A percentile compares a stretch with the other conserved stretches of the same genome.
Evolutionary conservation across 2,329 filamentous ascomycete genomes (phyloP).

Genomic region (Xylariales sp.): DNA sequence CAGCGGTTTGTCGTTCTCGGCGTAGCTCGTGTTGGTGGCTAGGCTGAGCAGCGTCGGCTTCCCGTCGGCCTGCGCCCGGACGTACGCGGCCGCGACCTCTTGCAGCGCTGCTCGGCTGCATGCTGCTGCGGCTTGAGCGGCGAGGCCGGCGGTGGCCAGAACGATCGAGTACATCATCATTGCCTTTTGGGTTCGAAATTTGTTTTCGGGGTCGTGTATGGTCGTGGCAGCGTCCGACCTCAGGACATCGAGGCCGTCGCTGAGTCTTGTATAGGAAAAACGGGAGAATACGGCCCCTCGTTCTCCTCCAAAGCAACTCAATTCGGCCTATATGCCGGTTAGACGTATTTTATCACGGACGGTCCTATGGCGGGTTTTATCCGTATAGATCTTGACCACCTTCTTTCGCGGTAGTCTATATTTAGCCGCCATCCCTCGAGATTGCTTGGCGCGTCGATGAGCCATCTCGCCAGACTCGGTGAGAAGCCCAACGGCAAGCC

Average conservation of each 20-base stretch:
- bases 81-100: slow-evolving; percentile 43
- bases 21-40: slow-evolving; percentile 44
- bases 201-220: not conserved
- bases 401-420: slow-evolving; percentile 8
- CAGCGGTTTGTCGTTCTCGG: slow-evolving; percentile 50
- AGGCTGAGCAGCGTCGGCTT: slow-evolving; percentile 33
- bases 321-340: slow-evolving; percentile 37
- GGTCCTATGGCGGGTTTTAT: not conserved
- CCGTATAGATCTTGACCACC: slow-evolving; percentile 2
- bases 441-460: slow-evolving; percentile 19
- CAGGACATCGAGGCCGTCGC: not conserved
- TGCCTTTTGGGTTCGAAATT: not conserved
- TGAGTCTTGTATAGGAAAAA: slow-evolving; percentile 24
- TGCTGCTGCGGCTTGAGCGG: slow-evolving; percentile 39
- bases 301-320: slow-evolving; percentile 18
- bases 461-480: not conserved
- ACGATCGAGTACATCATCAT: slow-evolving; percentile 40
- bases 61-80: slow-evolving; percentile 43
- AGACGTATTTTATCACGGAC: not conserved
- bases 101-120: slow-evolving; percentile 42
- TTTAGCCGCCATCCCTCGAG: slow-evolving; percentile 32
- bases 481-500: not conserved
- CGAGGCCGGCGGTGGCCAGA: slow-evolving; percentile 34
- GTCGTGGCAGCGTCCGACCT: not conserved
- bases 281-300: slow-evolving; percentile 24